phyloP scores from a whole-genome alignment of 2,329 filamentous ascomycete genomes.

The Polychaeton citri region DNA sequence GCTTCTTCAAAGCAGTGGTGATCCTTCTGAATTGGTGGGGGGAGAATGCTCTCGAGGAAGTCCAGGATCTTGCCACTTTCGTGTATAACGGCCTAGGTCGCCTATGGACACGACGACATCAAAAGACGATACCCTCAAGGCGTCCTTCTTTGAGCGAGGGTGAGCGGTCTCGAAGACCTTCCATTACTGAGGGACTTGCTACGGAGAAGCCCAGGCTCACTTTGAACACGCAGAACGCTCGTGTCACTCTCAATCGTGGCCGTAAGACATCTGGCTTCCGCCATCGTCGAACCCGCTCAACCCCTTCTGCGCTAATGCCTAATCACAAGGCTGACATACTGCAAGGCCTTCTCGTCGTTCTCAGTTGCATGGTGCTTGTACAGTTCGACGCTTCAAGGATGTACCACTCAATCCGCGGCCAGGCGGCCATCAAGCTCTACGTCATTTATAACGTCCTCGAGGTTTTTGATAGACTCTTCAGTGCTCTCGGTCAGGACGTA shows the following conservation, averaged over 20 bases:
- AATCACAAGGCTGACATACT: slow-evolving; percentile 93
- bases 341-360: slow-evolving; percentile 77
- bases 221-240: background rate
- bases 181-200: background rate
- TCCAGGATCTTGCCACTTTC: slow-evolving; percentile 57
- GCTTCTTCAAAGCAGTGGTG: slow-evolving; percentile 68
- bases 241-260: slow-evolving; percentile 3
- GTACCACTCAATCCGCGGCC: slow-evolving; percentile 94
- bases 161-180: slow-evolving; percentile 3
- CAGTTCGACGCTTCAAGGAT: slow-evolving; percentile 88
- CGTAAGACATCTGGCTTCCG: slow-evolving; percentile 24
- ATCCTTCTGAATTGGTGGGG: slow-evolving; percentile 70
- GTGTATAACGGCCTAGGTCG: slow-evolving; percentile 69
- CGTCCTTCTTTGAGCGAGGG: slow-evolving; percentile 2
- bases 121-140: slow-evolving; percentile 1
- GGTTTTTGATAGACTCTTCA: slow-evolving; percentile 77
- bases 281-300: slow-evolving; percentile 68
- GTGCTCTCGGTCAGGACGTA: slow-evolving; percentile 87
- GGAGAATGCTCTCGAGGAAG: slow-evolving; percentile 58
- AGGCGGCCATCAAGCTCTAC: slow-evolving; percentile 95
- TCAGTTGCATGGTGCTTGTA: slow-evolving; percentile 75
- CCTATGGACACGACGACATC: slow-evolving; percentile 47
- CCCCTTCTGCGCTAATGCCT: slow-evolving; percentile 69
- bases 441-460: slow-evolving; percentile 98
- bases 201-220: background rate